Evolutionary conservation across 2,329 filamentous ascomycete species (phyloP).

Genomic region (Trichoderma simmonsii): DNA sequence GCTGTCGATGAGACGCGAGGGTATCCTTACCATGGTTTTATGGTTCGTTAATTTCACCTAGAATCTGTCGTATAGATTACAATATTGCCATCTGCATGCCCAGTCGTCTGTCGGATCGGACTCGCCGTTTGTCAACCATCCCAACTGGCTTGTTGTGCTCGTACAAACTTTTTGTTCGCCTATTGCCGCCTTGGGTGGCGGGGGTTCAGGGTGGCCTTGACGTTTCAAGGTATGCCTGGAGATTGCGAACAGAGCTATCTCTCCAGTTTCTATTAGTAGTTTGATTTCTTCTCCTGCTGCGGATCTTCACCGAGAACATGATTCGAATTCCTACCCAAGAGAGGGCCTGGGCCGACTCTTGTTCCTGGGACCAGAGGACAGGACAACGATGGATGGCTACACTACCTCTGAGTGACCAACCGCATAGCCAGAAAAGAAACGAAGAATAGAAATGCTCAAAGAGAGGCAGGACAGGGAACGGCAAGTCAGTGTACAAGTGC

Average conservation of each 20-base stretch:
- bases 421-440: neutral
- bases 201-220: neutral
- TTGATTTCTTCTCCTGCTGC: neutral
- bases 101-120: conserved; percentile 4
- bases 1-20: neutral
- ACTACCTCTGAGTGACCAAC: neutral
- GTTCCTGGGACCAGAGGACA: neutral
- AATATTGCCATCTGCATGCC: neutral
- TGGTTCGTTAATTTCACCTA: neutral
- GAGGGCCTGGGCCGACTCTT: neutral
- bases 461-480: neutral
- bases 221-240: neutral
- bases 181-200: neutral
- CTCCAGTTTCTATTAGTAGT: neutral
- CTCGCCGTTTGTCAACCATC: conserved; percentile 2
- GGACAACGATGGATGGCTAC: neutral
- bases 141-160: neutral
- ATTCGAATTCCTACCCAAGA: neutral
- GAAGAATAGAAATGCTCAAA: neutral
- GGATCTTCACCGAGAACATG: neutral
- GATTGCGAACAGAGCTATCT: neutral
- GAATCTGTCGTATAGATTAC: neutral
- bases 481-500: neutral
- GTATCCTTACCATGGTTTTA: neutral
- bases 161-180: neutral